Percentiles rank a stretch among this genome's conserved stretches.
These are phyloP conservation scores for Diaporthe nobilis DNA, from an alignment of 2,329 filamentous ascomycete species.

Conservation along the genomic window DNA sequence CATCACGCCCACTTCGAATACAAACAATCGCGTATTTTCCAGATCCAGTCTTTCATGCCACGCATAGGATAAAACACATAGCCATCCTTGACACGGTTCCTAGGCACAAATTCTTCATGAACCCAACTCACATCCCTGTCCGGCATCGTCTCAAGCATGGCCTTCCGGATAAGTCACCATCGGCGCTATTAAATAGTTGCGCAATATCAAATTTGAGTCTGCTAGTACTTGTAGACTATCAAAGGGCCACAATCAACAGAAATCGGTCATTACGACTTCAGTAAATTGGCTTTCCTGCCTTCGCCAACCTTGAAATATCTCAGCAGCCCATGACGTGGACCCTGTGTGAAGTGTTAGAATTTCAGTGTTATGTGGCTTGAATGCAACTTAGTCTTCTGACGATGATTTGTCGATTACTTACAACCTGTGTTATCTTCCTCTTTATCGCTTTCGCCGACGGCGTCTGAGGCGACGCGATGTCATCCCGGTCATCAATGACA, in stretches of 20 bases:
- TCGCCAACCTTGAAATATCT: background rate
- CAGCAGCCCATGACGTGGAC: background rate
- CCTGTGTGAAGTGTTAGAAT: background rate
- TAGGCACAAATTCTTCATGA: too few species aligned
- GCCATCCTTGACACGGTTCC: background rate
- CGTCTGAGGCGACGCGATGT: background rate
- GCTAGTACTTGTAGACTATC: background rate
- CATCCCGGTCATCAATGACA: background rate
- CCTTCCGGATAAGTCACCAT: too few species aligned
- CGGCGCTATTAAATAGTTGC: too few species aligned
- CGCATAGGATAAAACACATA: too few species aligned
- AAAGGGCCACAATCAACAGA: background rate
- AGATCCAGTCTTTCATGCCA: too few species aligned
- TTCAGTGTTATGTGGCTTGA: background rate
- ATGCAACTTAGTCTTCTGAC: background rate
- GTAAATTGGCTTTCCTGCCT: background rate
- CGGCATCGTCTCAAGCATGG: too few species aligned
- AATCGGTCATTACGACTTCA: background rate
- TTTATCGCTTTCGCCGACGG: background rate
- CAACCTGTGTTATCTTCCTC: background rate
- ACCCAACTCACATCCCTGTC: too few species aligned
- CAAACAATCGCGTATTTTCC: too few species aligned
- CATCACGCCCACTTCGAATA: too few species aligned
- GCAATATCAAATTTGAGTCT: too few species aligned
- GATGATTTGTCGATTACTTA: background rate